Conservation (phyloP, 179 eudicot species). For the Beta macrorhiza region DNA sequence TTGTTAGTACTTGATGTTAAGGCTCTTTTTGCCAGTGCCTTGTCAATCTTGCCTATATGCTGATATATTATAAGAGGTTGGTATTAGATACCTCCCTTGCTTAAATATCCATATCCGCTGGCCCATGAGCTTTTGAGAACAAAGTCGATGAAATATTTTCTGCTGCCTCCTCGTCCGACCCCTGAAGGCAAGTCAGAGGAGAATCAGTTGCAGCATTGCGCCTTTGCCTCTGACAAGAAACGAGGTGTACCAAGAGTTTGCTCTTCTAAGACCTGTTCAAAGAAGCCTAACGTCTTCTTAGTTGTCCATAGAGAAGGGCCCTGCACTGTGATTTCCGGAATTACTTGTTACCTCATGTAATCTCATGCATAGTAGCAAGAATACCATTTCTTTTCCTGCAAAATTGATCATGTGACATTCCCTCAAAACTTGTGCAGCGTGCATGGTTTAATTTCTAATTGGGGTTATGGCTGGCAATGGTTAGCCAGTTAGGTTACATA, state of each 20-base stretch:
- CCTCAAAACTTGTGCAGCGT: neutral
- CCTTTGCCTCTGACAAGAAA: neutral
- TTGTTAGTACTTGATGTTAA: neutral
- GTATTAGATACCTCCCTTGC: neutral
- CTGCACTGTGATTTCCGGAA: no score
- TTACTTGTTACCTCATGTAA: neutral
- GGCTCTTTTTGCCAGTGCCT: neutral
- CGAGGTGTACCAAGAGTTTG: neutral
- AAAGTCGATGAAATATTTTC: neutral
- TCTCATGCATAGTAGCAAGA: neutral
- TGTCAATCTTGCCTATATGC: neutral
- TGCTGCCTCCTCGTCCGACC: neutral
- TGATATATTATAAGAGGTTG: neutral
- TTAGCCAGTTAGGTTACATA: neutral
- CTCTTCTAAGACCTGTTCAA: no score
- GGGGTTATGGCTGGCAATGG: neutral
- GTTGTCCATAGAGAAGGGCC: no score
- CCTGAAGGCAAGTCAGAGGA: neutral
- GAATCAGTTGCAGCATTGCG: neutral
- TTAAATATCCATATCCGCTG: neutral
- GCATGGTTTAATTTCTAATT: neutral
- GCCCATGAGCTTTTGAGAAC: neutral
- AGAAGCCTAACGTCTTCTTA: no score
- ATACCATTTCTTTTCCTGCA: neutral
- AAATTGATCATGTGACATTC: neutral